These are phyloP conservation scores for Tremella mesenterica DNA, from an alignment of 768 basidiomycete genomes.

Conservation along the genomic window DNA sequence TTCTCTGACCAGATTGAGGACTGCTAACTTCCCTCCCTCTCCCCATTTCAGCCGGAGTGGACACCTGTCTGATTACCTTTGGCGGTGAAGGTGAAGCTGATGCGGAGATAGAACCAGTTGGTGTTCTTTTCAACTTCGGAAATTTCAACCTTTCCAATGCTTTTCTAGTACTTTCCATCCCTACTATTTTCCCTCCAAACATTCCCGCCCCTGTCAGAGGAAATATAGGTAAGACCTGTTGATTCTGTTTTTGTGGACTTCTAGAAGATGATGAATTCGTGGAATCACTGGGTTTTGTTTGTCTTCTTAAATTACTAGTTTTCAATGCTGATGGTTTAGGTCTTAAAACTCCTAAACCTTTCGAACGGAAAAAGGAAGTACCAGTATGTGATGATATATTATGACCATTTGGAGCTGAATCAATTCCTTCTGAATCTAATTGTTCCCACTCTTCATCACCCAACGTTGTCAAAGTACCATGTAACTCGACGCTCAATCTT, in stretches of 20 bases:
- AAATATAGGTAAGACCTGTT: not conserved
- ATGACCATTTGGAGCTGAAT: conserved; percentile 14
- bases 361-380: not conserved
- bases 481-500: conserved; percentile 26
- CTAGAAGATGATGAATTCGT: not conserved
- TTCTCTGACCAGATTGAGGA: no score
- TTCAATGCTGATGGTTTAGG: not conserved
- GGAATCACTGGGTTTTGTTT: not conserved
- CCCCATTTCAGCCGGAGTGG: not conserved
- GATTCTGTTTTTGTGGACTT: not conserved
- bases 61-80: not conserved
- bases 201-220: not conserved
- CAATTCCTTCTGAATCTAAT: conserved; percentile 8
- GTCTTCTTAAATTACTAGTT: not conserved
- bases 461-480: conserved; percentile 24
- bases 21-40: no score
- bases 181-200: no score
- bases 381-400: not conserved
- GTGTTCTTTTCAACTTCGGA: not conserved
- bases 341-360: not conserved
- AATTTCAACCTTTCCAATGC: not conserved
- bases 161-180: not conserved
- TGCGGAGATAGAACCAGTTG: not conserved
- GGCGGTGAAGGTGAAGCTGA: not conserved
- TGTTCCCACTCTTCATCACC: conserved; percentile 40